phyloP scores from a whole-genome alignment of 2,329 filamentous ascomycete species.

The Metarhizium robertsii region DNA sequence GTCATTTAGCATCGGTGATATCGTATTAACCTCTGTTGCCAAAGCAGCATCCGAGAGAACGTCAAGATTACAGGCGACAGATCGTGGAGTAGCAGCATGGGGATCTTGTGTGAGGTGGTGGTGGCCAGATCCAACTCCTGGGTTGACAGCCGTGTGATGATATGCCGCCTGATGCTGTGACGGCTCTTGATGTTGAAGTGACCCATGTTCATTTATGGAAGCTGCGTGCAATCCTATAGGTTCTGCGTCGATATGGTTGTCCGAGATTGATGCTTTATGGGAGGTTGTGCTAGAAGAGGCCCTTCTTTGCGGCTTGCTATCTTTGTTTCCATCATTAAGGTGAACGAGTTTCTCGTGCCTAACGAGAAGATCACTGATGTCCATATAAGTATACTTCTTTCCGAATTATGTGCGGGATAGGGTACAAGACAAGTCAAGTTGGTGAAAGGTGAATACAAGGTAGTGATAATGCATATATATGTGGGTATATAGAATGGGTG shows the following conservation, averaged over 20 bases:
- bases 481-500: neutral
- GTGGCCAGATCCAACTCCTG: conserved; percentile 19
- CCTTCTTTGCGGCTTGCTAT: conserved; percentile 41
- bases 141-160: conserved; percentile 29
- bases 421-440: neutral
- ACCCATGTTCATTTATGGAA: conserved; percentile 2
- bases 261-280: conserved; percentile 36
- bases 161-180: conserved; percentile 23
- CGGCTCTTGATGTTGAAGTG: conserved; percentile 9
- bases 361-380: conserved; percentile 54
- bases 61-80: conserved; percentile 46
- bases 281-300: conserved; percentile 35
- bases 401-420: neutral
- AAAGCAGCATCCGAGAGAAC: conserved; percentile 51
- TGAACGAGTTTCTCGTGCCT: conserved; percentile 57
- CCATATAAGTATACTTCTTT: conserved; percentile 35
- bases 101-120: conserved; percentile 37
- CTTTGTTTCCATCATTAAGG: conserved; percentile 49
- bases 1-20: conserved; percentile 40
- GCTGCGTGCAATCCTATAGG: conserved; percentile 31
- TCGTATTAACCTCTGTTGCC: conserved; percentile 43
- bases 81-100: conserved; percentile 31
- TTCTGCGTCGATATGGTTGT: conserved; percentile 36
- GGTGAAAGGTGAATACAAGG: neutral
- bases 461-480: neutral